Evolutionary conservation across 1,139 yeast genomes (phyloP).

Genomic region (Kodamaea anthophila): DNA sequence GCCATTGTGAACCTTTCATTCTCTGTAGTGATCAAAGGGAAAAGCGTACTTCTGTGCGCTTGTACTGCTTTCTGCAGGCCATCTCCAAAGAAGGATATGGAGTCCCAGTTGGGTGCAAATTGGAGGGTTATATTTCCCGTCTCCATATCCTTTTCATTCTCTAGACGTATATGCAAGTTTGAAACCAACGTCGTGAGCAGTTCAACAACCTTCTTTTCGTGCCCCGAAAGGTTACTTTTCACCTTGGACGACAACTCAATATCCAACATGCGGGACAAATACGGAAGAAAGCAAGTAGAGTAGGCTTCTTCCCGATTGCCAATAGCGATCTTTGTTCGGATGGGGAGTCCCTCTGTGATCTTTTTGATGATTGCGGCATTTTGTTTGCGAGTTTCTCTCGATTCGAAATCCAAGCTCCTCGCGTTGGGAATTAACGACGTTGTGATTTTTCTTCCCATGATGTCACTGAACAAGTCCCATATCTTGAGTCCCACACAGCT

Average conservation of each 20-base stretch:
- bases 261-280: slow-evolving; percentile 37
- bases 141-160: slow-evolving; percentile 29
- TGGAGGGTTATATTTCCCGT: slow-evolving; percentile 26
- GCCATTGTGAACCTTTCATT: slow-evolving; percentile 27
- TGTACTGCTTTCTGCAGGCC: slow-evolving; percentile 21
- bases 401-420: slow-evolving; percentile 40
- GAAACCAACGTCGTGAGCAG: slow-evolving; percentile 24
- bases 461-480: slow-evolving; percentile 61
- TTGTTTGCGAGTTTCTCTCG: slow-evolving; percentile 24
- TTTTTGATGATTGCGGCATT: slow-evolving; percentile 24
- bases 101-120: slow-evolving; percentile 33
- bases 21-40: slow-evolving; percentile 38
- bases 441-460: slow-evolving; percentile 31
- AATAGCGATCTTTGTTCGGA: slow-evolving; percentile 19
- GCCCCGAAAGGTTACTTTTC: slow-evolving; percentile 19
- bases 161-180: slow-evolving; percentile 25
- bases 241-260: slow-evolving; percentile 29
- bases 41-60: slow-evolving; percentile 26
- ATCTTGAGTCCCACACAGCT: slow-evolving; percentile 57
- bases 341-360: slow-evolving; percentile 25
- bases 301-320: slow-evolving; percentile 28
- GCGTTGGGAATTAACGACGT: slow-evolving; percentile 30
- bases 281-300: slow-evolving; percentile 37
- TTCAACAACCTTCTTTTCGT: slow-evolving; percentile 23
- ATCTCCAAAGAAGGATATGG: slow-evolving; percentile 23